These are phyloP conservation scores for Kwoniella dendrophila DNA, from an alignment of 768 basidiomycete genomes.

Conservation along the genomic window DNA sequence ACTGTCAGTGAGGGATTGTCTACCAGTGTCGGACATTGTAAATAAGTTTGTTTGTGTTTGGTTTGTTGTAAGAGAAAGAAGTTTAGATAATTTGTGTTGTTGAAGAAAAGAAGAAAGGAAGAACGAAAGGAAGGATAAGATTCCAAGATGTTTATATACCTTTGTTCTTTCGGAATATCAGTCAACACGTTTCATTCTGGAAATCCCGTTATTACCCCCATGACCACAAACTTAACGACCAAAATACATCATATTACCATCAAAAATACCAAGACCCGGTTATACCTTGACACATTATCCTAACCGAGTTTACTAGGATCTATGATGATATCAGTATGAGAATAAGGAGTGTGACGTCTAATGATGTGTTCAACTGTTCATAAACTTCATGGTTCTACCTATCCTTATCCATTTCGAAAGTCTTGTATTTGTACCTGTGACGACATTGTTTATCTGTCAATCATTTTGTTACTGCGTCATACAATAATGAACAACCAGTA, in stretches of 20 bases:
- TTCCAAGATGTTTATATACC: conserved; percentile 13
- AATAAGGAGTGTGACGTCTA: background rate
- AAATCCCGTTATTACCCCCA: background rate
- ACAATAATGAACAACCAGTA: too few species aligned
- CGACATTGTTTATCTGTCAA: too few species aligned
- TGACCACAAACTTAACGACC: too few species aligned
- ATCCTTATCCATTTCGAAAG: too few species aligned
- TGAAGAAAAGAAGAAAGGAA: conserved; percentile 13
- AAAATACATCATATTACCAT: too few species aligned
- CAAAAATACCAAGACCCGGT: too few species aligned
- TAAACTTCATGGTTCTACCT: too few species aligned
- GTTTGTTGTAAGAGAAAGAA: conserved; percentile 10
- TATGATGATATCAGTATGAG: too few species aligned
- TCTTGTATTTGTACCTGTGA: too few species aligned
- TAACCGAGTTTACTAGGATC: background rate
- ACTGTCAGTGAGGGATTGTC: conserved; percentile 55
- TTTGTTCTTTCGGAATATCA: conserved; percentile 3
- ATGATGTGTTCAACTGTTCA: too few species aligned
- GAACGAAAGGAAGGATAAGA: background rate
- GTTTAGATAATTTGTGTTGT: conserved; percentile 9
- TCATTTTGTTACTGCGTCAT: too few species aligned
- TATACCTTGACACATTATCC: too few species aligned
- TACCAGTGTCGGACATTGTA: conserved; percentile 55
- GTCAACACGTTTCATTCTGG: background rate
- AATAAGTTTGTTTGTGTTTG: conserved; percentile 29